Evolutionary conservation across 1,284 basidiomycete genomes (phyloP), one percentile per base, ranked within the genome.

Genomic region (Phellopilus nigrolimitatus): DNA sequence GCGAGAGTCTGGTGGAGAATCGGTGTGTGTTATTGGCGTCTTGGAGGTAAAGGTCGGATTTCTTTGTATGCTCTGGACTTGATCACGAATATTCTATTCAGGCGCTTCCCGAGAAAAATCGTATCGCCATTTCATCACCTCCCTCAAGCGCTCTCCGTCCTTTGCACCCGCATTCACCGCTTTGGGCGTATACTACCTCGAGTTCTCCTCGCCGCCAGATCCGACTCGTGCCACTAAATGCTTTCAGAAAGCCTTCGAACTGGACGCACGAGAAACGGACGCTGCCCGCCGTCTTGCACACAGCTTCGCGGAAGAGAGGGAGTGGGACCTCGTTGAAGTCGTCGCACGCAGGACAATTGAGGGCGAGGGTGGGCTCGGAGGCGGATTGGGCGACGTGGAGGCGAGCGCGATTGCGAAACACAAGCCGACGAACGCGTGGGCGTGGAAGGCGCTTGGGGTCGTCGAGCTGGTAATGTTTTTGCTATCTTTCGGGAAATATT

Each of bases 231-330:
- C 95, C 1, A 88, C 90, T 13, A 95, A 95, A 65, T 99, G 97
- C 65, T 98, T 97, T 71, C 95, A 99, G 62, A 98, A 97, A 62
- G 97, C 97, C 0, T 98, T 99, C 60, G 97, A 99, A 68, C 80
- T 99, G 1, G 95, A 98, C 67, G 79, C 94, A 1, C 79, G 87
- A 10, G 91, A 99, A 68, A 82, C 80, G 9, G 82, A 88, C 12
- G 94, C 97, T 1, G 97, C 95, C 0, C 75, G 79, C 44, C 74
- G 84, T 54, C 76, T 99, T 3, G 94, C 93, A 0, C 82, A 88
- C 58, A 88, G 90, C 0, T 98, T 97, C 66, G 93, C 95, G 0
- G 84, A 94, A 49, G 91, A 97, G 58, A 78, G 83, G 47, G 95
- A 97, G 63, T 99, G 97, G 97, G 91, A 95, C 58, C 75, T 97